Base-by-base conservation (phyloP, 139 green algal genomes). In the Desmodesmus armatus region DNA sequence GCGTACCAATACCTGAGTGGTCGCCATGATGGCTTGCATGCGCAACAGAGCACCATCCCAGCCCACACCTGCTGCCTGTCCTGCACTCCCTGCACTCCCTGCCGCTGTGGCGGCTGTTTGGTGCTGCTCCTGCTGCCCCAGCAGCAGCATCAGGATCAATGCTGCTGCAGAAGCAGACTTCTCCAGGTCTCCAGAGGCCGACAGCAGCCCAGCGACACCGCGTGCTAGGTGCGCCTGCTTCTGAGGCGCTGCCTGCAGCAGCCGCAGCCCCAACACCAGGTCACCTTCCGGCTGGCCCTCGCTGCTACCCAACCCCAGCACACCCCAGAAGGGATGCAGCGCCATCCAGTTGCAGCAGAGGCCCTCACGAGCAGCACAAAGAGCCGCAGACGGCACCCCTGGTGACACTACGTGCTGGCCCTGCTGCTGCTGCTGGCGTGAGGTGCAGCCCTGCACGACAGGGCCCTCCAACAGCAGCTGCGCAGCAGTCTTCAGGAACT, bases 381-480 rank as follows among this genome's bases (percentile, higher is more conserved):
- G 5, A 19, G 51, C 33, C 58, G 41, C 39, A 82, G 51, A 29
- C 49, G n/a, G n/a, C n/a, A n/a, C n/a, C n/a, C 33, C 25, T 51
- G 35, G 51, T 71, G 70, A 33, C 74, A 70, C 31, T 33, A 17
- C 29, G 23, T 37, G 4, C 69, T 37, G 21, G 49, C 58, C 35
- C 43, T 27, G 41, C 27, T 58, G 69, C 37, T 35, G 37, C 23
- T 76, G 37, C 23, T 53, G 25, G 11, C 5, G 3, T 9, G 4
- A 39, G 23, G 37, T 55, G 40, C 37, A 55, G n/a, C 72, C 44
- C 6, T 27, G 63, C 5, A 7, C 7, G 60, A 31, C 29, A 72
- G 23, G 29, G 31, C 63, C 76, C 40, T 35, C 55, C 27, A 51
- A 19, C 74, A 81, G 49, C 49, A 81, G 74, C 74, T 37, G 27